phyloP scores from a whole-genome alignment of 192 early-diverging fungal species.

The Backusella tuberculispora region DNA sequence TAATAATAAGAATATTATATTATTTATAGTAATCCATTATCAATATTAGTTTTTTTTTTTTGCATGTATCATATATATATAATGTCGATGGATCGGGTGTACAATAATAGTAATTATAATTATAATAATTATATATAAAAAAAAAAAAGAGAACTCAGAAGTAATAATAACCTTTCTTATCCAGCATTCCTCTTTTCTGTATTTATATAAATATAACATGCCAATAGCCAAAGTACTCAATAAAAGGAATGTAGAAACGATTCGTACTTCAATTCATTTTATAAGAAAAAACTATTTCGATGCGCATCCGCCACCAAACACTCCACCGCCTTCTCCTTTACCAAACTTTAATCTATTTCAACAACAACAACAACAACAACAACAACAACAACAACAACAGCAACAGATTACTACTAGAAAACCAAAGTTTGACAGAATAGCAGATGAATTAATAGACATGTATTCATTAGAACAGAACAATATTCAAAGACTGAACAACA shows the following conservation, averaged over 20 bases:
- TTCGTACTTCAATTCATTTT: neutral
- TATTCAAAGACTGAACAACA: neutral
- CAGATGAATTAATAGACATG: neutral
- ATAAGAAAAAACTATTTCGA: neutral
- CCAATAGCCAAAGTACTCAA: neutral
- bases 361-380: neutral
- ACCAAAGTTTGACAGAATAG: neutral
- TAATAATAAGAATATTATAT: too few relatives aligned
- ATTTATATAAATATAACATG: slow-evolving; percentile 10
- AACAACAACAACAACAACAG: neutral
- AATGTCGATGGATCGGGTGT: too few relatives aligned
- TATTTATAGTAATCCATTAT: too few relatives aligned
- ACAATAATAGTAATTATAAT: neutral
- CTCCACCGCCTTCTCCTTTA: slow-evolving; percentile 7
- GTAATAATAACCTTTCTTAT: neutral
- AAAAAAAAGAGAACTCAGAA: neutral
- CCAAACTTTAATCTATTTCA: neutral
- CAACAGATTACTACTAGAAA: neutral
- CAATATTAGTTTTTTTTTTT: too few relatives aligned
- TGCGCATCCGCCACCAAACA: neutral
- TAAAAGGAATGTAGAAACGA: neutral
- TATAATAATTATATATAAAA: neutral
- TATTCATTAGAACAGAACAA: neutral
- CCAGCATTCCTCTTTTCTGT: neutral
- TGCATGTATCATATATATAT: too few relatives aligned